A percentile compares a stretch with the other conserved stretches of the same genome.
phyloP scores from a whole-genome alignment of 2,329 filamentous ascomycete species.

The Ophiocordyceps robertsii region DNA sequence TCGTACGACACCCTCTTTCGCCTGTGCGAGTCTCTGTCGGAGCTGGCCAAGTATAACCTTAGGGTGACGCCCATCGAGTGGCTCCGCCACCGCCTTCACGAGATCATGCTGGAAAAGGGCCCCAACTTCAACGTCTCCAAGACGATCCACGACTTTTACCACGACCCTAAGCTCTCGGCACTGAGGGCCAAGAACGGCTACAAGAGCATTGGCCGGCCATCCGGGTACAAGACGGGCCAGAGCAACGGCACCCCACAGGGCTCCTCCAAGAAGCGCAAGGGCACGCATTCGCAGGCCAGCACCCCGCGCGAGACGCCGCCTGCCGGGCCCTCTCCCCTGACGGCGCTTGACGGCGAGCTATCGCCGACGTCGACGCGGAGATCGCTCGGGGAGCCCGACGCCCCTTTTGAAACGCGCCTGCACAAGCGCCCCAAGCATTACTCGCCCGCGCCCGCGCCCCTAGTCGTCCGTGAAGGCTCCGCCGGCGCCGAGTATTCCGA shows the following conservation, averaged over 20 bases:
- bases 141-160: slow-evolving; percentile 40
- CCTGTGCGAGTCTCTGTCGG: slow-evolving; percentile 37
- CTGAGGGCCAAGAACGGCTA: slow-evolving; percentile 39
- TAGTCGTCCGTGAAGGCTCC: slow-evolving; percentile 21
- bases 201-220: slow-evolving; percentile 43
- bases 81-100: slow-evolving; percentile 42
- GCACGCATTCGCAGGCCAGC: slow-evolving; percentile 13
- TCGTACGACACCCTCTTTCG: slow-evolving; percentile 46
- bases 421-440: slow-evolving; percentile 11
- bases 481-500: slow-evolving; percentile 34
- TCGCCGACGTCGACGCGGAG: slow-evolving; percentile 1
- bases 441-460: slow-evolving; percentile 5
- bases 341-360: slow-evolving; percentile 4
- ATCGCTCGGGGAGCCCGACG: neutral
- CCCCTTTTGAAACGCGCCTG: neutral
- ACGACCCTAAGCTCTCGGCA: slow-evolving; percentile 36
- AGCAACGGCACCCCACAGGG: slow-evolving; percentile 11
- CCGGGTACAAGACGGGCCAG: slow-evolving; percentile 25
- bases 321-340: slow-evolving; percentile 13
- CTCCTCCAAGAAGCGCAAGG: slow-evolving; percentile 19
- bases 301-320: slow-evolving; percentile 15
- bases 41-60: slow-evolving; percentile 38
- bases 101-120: slow-evolving; percentile 29
- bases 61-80: slow-evolving; percentile 40
- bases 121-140: slow-evolving; percentile 36